Evolutionary conservation across 2,329 filamentous ascomycete genomes (phyloP).

Genomic region (Ascochyta koolunga): DNA sequence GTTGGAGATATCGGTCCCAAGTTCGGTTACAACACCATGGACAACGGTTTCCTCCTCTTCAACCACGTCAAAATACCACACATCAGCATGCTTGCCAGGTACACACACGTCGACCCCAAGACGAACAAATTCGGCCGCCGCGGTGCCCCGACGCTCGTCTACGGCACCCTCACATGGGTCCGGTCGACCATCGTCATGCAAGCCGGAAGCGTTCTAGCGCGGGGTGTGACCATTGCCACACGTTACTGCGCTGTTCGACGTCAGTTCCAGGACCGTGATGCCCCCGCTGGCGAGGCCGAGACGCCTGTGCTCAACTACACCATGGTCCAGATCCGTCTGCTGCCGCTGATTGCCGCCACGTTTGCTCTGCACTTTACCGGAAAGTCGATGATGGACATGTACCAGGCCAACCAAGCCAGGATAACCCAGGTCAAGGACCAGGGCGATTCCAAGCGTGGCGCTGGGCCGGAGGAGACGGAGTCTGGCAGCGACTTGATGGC

Average conservation of each 20-base stretch:
- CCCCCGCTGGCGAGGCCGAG: slow-evolving; percentile 65
- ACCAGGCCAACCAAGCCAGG: slow-evolving; percentile 73
- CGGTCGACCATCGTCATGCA: slow-evolving; percentile 76
- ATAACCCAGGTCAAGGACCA: slow-evolving; percentile 56
- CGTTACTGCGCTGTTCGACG: slow-evolving; percentile 75
- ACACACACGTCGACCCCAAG: slow-evolving; percentile 70
- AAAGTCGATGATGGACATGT: slow-evolving; percentile 75
- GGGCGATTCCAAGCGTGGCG: slow-evolving; percentile 53
- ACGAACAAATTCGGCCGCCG: slow-evolving; percentile 72
- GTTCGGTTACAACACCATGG: slow-evolving; percentile 81
- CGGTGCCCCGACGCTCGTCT: slow-evolving; percentile 70
- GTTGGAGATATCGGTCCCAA: slow-evolving; percentile 84
- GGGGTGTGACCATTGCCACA: slow-evolving; percentile 78
- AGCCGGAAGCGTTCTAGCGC: slow-evolving; percentile 72
- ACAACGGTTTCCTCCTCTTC: slow-evolving; percentile 79
- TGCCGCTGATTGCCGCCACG: slow-evolving; percentile 74
- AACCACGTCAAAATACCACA: slow-evolving; percentile 79
- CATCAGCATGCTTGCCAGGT: slow-evolving; percentile 73
- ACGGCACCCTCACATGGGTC: slow-evolving; percentile 78
- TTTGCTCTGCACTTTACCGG: slow-evolving; percentile 83
- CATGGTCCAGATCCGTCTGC: slow-evolving; percentile 76
- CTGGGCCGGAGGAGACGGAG: slow-evolving; percentile 71
- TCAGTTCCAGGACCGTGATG: slow-evolving; percentile 80
- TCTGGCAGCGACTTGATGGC: slow-evolving; percentile 72
- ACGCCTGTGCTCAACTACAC: slow-evolving; percentile 81